phyloP scores from a whole-genome alignment of 2,329 filamentous ascomycete species.

The Fusarium sp. region DNA sequence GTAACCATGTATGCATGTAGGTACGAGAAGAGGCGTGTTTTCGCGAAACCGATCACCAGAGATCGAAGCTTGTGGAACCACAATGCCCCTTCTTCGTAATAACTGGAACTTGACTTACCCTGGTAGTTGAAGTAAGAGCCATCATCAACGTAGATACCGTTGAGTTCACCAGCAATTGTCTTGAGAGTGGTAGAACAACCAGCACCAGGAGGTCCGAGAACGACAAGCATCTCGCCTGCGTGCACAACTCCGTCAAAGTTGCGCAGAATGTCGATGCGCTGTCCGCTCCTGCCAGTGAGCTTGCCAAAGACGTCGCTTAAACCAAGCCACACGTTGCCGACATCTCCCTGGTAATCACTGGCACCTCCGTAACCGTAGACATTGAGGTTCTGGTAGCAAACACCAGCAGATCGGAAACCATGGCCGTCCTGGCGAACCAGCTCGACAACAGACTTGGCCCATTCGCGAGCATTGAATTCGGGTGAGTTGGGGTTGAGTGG shows the following conservation, averaged over 20 bases:
- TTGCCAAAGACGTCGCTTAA: slow-evolving; percentile 59
- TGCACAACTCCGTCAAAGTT: slow-evolving; percentile 77
- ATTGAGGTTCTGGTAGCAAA: slow-evolving; percentile 76
- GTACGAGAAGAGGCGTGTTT: slow-evolving; percentile 17
- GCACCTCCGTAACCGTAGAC: slow-evolving; percentile 76
- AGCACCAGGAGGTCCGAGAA: slow-evolving; percentile 78
- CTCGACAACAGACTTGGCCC: slow-evolving; percentile 71
- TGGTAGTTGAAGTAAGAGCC: slow-evolving; percentile 86
- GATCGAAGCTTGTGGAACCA: slow-evolving; percentile 17
- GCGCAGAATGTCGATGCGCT: slow-evolving; percentile 76
- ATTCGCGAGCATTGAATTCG: slow-evolving; percentile 68
- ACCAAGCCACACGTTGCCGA: slow-evolving; percentile 72
- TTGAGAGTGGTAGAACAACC: slow-evolving; percentile 89
- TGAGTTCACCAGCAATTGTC: slow-evolving; percentile 84
- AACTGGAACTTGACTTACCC: slow-evolving; percentile 58
- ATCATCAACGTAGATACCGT: slow-evolving; percentile 80
- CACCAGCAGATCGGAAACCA: slow-evolving; percentile 71
- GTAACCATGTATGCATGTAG: slow-evolving; percentile 3
- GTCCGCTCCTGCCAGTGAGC: slow-evolving; percentile 65
- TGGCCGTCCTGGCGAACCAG: slow-evolving; percentile 66
- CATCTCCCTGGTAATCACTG: slow-evolving; percentile 79
- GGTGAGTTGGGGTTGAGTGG: slow-evolving; percentile 65
- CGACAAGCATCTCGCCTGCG: slow-evolving; percentile 81
- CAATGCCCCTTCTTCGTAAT: slow-evolving; percentile 3
- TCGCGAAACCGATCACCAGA: slow-evolving; percentile 16